Evolutionary conservation across 306 rosid species (phyloP).

Genomic region (Lablab purpureus): DNA sequence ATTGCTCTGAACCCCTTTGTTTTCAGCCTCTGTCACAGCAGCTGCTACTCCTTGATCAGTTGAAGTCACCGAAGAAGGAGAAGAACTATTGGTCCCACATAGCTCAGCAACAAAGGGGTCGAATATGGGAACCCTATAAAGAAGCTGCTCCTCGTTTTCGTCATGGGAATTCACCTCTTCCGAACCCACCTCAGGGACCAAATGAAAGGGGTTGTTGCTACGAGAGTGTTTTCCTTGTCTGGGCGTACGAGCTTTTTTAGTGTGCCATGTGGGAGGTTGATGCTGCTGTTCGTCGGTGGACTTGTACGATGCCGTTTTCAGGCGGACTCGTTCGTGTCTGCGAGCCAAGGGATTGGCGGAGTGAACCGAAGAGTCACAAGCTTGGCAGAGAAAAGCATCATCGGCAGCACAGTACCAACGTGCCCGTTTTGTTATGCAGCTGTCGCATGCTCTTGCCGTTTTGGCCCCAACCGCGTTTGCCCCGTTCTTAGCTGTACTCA

Average conservation of each 20-base stretch:
- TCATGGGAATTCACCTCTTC: slow-evolving; percentile 68
- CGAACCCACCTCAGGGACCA: slow-evolving; percentile 72
- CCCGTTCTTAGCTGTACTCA: slow-evolving; percentile 49
- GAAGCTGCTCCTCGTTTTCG: slow-evolving; percentile 78
- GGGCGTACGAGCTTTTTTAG: slow-evolving; percentile 78
- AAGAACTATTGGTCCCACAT: slow-evolving; percentile 43
- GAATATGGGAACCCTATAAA: slow-evolving; percentile 78
- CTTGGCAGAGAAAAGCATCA: slow-evolving; percentile 89
- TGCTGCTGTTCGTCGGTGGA: slow-evolving; percentile 11
- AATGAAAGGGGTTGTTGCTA: slow-evolving; percentile 51
- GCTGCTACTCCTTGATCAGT: slow-evolving; percentile 23
- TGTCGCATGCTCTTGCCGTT: slow-evolving; percentile 89
- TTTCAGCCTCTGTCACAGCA: background rate
- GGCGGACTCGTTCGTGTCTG: slow-evolving; percentile 72
- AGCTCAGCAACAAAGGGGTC: slow-evolving; percentile 66
- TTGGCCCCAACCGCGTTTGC: slow-evolving; percentile 75
- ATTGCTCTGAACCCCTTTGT: slow-evolving; percentile 28
- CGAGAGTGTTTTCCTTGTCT: slow-evolving; percentile 57
- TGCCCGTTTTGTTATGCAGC: slow-evolving; percentile 85
- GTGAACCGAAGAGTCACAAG: slow-evolving; percentile 87
- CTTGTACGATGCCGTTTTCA: slow-evolving; percentile 61
- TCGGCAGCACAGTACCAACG: slow-evolving; percentile 98
- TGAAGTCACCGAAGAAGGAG: slow-evolving; percentile 43
- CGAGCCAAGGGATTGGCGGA: slow-evolving; percentile 83
- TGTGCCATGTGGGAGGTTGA: slow-evolving; percentile 79